These are phyloP conservation scores for Beverwykella pulmonaria DNA, from an alignment of 495 filamentous ascomycete genomes.

Conservation along the genomic window DNA sequence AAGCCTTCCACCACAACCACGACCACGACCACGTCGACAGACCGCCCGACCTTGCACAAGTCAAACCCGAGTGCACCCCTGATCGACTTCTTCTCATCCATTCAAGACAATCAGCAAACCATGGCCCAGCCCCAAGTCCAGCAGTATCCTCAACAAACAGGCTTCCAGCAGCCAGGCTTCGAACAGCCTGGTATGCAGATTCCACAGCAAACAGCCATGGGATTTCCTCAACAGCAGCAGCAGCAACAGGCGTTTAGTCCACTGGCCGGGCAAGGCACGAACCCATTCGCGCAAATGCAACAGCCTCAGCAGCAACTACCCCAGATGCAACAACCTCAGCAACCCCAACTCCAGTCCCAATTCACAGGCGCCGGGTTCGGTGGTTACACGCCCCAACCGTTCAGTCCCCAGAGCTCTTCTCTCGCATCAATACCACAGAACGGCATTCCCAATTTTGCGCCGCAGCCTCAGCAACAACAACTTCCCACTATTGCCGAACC, in stretches of 20 bases:
- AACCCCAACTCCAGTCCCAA: conserved; percentile 57
- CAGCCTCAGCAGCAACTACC: conserved; percentile 49
- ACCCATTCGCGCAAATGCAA: conserved; percentile 59
- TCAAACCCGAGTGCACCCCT: conserved; percentile 46
- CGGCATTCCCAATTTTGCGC: conserved; percentile 49
- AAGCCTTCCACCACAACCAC: conserved; percentile 42
- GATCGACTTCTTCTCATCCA: conserved; percentile 98
- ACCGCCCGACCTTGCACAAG: conserved; percentile 39
- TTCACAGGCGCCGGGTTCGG: conserved; percentile 87
- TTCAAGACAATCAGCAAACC: conserved; percentile 85
- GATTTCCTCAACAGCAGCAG: conserved; percentile 49
- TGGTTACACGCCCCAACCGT: conserved; percentile 61
- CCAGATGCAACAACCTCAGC: conserved; percentile 42
- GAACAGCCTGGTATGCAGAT: conserved; percentile 13
- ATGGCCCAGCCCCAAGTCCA: conserved; percentile 57
- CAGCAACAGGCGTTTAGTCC: conserved; percentile 49
- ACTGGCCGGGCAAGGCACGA: conserved; percentile 43
- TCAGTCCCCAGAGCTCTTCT: conserved; percentile 49
- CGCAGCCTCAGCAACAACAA: conserved; percentile 49
- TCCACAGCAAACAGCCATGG: conserved; percentile 49
- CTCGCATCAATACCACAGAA: conserved; percentile 68
- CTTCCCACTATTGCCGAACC: conserved; percentile 29
- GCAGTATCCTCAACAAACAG: conserved; percentile 50
- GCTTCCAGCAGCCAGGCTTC: conserved; percentile 45
- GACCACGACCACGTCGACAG: conserved; percentile 37